A percentile compares a stretch with the other conserved stretches of the same genome.
Conservation (phyloP, 164 flowering plant genomes). For the Vitis rotundifolia region DNA sequence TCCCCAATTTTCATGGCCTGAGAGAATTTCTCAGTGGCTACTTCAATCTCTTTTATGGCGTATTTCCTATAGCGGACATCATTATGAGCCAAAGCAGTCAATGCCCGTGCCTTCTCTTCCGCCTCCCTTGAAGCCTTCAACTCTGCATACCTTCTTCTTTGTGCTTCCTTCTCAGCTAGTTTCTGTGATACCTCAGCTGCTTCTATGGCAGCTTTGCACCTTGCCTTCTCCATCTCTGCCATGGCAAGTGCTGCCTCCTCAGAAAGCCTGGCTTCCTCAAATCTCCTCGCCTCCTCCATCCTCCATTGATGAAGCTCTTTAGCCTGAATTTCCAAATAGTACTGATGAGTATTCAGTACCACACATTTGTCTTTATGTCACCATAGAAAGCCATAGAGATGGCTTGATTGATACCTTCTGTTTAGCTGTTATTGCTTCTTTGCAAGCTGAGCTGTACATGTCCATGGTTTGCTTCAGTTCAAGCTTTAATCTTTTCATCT, state of each 20-base stretch:
- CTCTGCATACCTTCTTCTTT: conserved; percentile 55
- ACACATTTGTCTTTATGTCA: too few relatives aligned
- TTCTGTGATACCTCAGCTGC: conserved; percentile 60
- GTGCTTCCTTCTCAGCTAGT: conserved; percentile 66
- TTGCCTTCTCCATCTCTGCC: conserved; percentile 64
- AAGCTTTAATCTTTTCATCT: conserved; percentile 62
- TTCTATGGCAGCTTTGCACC: conserved; percentile 63
- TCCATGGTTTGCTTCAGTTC: conserved; percentile 81
- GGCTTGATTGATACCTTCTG: conserved; percentile 38
- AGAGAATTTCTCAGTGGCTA: conserved; percentile 53
- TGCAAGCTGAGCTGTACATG: conserved; percentile 74
- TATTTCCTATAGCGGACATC: conserved; percentile 60
- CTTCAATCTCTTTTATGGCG: conserved; percentile 60
- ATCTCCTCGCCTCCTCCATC: conserved; percentile 46
- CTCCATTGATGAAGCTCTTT: conserved; percentile 55
- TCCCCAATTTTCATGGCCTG: conserved; percentile 57
- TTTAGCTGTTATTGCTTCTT: conserved; percentile 69
- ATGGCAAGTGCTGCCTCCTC: conserved; percentile 61
- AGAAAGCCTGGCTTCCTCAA: conserved; percentile 54
- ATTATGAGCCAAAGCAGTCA: conserved; percentile 34
- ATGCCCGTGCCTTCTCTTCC: conserved; percentile 49
- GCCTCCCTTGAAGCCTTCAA: conserved; percentile 50
- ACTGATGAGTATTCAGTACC: too few relatives aligned
- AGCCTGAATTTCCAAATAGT: conserved; percentile 35
- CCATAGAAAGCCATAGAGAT: too few relatives aligned